phyloP scores from a whole-genome alignment of 768 basidiomycete species.

The Lentinula edodes region DNA sequence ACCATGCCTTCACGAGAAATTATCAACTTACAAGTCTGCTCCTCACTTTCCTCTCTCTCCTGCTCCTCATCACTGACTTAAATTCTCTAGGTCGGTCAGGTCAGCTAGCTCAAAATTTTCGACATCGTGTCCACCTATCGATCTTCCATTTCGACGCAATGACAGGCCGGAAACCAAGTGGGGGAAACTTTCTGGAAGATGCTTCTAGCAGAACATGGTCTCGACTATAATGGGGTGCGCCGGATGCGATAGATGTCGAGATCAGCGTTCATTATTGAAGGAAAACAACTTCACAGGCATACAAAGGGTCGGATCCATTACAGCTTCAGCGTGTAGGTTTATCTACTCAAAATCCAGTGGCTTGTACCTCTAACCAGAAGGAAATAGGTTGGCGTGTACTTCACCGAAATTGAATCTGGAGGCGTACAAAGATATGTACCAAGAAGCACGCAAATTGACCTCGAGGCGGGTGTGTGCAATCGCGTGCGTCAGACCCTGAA shows the following conservation, averaged over 20 bases:
- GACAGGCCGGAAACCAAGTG: constrained; percentile 68
- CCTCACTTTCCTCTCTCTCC: background rate
- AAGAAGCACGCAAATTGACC: constrained; percentile 83
- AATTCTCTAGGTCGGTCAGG: constrained; percentile 61
- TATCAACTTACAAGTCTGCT: constrained; percentile 67
- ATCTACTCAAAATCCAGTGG: background rate
- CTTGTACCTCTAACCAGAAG: constrained; percentile 1
- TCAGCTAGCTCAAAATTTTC: constrained; percentile 29
- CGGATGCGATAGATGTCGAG: constrained; percentile 1
- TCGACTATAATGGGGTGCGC: constrained; percentile 65
- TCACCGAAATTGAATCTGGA: constrained; percentile 58
- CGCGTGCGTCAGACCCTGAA: constrained; percentile 38
- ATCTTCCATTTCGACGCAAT: constrained; percentile 1
- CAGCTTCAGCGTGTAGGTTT: constrained; percentile 64
- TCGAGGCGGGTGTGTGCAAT: constrained; percentile 84
- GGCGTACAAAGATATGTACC: constrained; percentile 75
- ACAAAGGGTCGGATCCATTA: constrained; percentile 66
- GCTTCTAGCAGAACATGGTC: constrained; percentile 82
- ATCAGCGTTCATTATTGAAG: background rate
- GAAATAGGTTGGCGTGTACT: constrained; percentile 72
- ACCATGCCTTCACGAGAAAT: constrained; percentile 67
- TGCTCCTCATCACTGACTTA: background rate
- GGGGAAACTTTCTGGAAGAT: constrained; percentile 89
- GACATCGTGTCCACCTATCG: constrained; percentile 2
- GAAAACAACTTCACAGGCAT: constrained; percentile 36